Evolutionary conservation across 805 yeast genomes (phyloP), one percentile per base, ranked within the genome.

Genomic region (Kodamaea nitidulidarum): DNA sequence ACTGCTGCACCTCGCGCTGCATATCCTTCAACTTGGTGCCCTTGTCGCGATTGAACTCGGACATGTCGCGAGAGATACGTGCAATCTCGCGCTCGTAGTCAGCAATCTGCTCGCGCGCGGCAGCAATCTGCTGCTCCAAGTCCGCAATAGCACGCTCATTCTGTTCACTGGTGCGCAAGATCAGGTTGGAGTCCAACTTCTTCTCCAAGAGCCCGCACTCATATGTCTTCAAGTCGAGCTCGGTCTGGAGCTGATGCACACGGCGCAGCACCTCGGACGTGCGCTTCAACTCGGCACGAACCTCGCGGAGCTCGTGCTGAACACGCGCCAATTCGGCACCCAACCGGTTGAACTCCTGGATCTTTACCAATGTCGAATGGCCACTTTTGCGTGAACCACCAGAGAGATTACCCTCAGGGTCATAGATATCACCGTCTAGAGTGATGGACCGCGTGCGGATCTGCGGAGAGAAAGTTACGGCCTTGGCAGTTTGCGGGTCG

Each of bases 321-420:
- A 78, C 51, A 2, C 46, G 53, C 12, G 61, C 58, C 9, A 78
- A 55, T 41, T 67, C 63, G 7, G 52, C 50, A 16, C 65, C 63
- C 9, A 75, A 52, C 11, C 52, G 58, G 50, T 84, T 84, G 48
- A 73, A 81, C 42, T 75, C 75, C 51, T 83, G 91, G 56, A 88
- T 76, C 32, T 76, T 77, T 8, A 77, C 57, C 41, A 90, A 67
- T 2, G 84, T 59, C 0, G 88, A 75, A 1, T 77, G 71, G 11
- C 76, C 65, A 35, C 69, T 67, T 46, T 71, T 79, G 49, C 91
- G 73, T 15, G 95, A 81, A n/a, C 98, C 98, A 35, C 99, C 99
- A 1, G 96, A 85, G 18, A 93, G 67, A 6, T 95, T 86, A 11
- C 99, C 99, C 48, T 84, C 88, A 0, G 98, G 98, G 56, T 93